Percentiles rank a stretch among this genome's conserved stretches.
Conservation (phyloP, 371 early-diverging fungal genomes). For the Rhizopus delemar region DNA sequence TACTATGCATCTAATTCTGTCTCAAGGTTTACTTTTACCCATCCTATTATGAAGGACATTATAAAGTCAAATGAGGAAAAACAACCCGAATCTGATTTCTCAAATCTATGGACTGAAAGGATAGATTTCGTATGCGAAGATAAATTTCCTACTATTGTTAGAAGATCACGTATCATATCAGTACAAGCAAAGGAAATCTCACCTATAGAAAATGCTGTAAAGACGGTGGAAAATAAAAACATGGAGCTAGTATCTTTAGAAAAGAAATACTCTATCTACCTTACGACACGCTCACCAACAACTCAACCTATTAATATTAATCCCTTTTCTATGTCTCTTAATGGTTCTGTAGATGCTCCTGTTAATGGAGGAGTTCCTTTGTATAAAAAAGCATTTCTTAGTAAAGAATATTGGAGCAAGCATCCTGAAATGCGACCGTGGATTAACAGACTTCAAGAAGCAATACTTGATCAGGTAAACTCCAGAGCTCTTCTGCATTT, state of each 20-base stretch:
- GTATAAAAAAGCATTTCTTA: slow-evolving; percentile 74
- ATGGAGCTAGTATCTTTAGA: slow-evolving; percentile 60
- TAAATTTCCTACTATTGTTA: slow-evolving; percentile 67
- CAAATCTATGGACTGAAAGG: slow-evolving; percentile 80
- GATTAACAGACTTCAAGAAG: slow-evolving; percentile 53
- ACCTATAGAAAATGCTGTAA: slow-evolving; percentile 81
- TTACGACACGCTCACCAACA: slow-evolving; percentile 18
- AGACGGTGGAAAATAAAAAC: slow-evolving; percentile 71
- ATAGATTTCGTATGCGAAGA: slow-evolving; percentile 68
- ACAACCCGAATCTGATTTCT: slow-evolving; percentile 62
- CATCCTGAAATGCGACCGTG: slow-evolving; percentile 50
- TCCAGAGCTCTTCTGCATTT: not conserved
- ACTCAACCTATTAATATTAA: slow-evolving; percentile 56
- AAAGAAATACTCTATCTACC: slow-evolving; percentile 49
- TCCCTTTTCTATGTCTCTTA: slow-evolving; percentile 80
- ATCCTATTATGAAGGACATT: slow-evolving; percentile 45
- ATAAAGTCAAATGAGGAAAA: slow-evolving; percentile 19
- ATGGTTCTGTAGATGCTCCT: slow-evolving; percentile 85
- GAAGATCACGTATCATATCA: slow-evolving; percentile 60
- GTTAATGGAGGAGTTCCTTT: slow-evolving; percentile 85
- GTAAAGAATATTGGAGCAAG: slow-evolving; percentile 41
- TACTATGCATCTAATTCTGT: slow-evolving; percentile 73
- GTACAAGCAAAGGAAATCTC: slow-evolving; percentile 57
- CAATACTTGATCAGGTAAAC: slow-evolving; percentile 70
- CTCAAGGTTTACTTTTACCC: slow-evolving; percentile 63